phyloP scores from a whole-genome alignment of 2,329 filamentous ascomycete species.

The Stemphylium beticola region DNA sequence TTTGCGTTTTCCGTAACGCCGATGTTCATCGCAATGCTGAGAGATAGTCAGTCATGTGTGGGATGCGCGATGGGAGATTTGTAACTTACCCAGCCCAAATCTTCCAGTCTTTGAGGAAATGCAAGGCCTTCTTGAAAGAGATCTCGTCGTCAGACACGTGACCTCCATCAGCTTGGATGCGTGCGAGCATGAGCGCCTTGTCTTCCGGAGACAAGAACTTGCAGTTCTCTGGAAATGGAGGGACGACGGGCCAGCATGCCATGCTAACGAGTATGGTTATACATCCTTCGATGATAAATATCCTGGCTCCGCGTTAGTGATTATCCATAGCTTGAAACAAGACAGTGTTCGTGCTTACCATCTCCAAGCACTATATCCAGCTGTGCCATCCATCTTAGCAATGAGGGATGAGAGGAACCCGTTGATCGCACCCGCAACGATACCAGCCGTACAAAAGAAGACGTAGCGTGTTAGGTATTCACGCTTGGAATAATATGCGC shows the following conservation, averaged over 20 bases:
- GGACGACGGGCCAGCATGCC: constrained; percentile 58
- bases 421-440: constrained; percentile 63
- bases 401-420: constrained; percentile 58
- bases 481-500: constrained; percentile 56
- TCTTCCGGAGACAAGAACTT: constrained; percentile 59
- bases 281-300: constrained; percentile 67
- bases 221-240: constrained; percentile 56
- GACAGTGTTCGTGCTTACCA: constrained; percentile 25
- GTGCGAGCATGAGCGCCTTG: constrained; percentile 59
- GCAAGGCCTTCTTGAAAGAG: constrained; percentile 54
- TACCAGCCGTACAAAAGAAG: constrained; percentile 60
- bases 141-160: constrained; percentile 54
- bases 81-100: constrained; percentile 59
- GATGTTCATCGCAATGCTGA: constrained; percentile 35
- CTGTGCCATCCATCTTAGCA: constrained; percentile 37
- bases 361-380: constrained; percentile 34
- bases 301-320: constrained; percentile 43
- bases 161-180: constrained; percentile 56
- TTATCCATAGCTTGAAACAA: background rate
- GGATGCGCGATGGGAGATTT: constrained; percentile 43
- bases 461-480: constrained; percentile 61
- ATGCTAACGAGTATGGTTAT: constrained; percentile 58
- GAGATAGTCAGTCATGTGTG: background rate
- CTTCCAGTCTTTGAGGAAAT: constrained; percentile 60
- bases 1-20: constrained; percentile 43